Conservation (phyloP, 768 basidiomycete genomes). For the Suillus hirtellus region DNA sequence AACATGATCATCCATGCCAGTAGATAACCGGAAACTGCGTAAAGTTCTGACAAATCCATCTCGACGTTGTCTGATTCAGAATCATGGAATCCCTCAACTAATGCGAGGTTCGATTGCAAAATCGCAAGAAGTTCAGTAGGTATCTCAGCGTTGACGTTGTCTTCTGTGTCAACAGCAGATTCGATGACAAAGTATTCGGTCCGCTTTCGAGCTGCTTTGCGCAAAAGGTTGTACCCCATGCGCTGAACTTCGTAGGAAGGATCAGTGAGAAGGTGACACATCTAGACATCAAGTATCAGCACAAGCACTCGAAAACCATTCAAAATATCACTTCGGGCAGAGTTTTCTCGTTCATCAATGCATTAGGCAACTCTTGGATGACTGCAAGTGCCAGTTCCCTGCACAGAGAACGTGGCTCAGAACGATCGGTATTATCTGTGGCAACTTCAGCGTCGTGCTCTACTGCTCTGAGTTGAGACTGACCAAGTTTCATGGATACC, state of each 20-base stretch:
- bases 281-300: conserved; percentile 42
- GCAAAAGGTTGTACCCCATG: conserved; percentile 74
- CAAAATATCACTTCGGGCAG: conserved; percentile 54
- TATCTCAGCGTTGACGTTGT: conserved; percentile 49
- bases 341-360: conserved; percentile 62
- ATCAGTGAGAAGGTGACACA: conserved; percentile 78
- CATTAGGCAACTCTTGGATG: conserved; percentile 61
- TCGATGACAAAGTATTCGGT: conserved; percentile 89
- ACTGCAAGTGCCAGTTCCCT: conserved; percentile 68
- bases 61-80: conserved; percentile 39
- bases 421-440: conserved; percentile 27
- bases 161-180: conserved; percentile 75
- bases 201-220: conserved; percentile 64
- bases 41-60: conserved; percentile 13
- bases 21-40: conserved; percentile 64
- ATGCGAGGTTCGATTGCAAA: conserved; percentile 48
- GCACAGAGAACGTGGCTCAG: conserved; percentile 65
- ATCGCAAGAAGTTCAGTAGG: conserved; percentile 69
- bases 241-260: conserved; percentile 65
- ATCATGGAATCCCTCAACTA: conserved; percentile 39
- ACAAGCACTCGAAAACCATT: background rate
- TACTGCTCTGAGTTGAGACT: conserved; percentile 4
- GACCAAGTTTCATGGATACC: conserved; percentile 34
- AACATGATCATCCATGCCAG: conserved; percentile 89
- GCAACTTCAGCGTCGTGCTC: conserved; percentile 3